phyloP scores from a whole-genome alignment of 2,329 filamentous ascomycete genomes.

The Pestalotiopsis sp. region DNA sequence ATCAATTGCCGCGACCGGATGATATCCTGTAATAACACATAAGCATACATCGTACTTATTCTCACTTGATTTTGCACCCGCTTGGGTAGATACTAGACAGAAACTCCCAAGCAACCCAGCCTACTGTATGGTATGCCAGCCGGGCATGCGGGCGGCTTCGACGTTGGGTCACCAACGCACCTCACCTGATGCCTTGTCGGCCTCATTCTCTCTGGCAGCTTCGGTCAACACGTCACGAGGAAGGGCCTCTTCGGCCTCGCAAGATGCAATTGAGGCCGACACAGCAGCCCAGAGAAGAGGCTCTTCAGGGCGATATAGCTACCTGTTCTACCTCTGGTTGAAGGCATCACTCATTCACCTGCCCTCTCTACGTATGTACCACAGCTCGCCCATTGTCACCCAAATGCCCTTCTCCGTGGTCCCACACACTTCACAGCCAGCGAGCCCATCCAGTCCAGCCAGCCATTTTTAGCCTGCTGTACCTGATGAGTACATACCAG shows the following conservation, averaged over 20 bases:
- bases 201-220: background rate
- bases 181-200: background rate
- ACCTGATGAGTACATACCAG: slow-evolving; percentile 8
- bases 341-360: too few relatives aligned
- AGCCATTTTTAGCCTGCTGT: slow-evolving; percentile 10
- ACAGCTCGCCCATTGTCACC: background rate
- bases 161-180: slow-evolving; percentile 2
- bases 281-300: too few relatives aligned
- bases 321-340: too few relatives aligned
- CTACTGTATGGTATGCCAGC: background rate
- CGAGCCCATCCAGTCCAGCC: background rate
- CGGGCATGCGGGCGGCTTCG: background rate
- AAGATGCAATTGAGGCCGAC: background rate
- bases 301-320: too few relatives aligned
- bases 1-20: too few relatives aligned
- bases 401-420: background rate
- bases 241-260: background rate
- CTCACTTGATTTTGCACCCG: too few relatives aligned
- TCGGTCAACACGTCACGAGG: background rate
- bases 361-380: background rate
- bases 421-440: background rate
- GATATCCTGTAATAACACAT: too few relatives aligned
- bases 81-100: background rate
- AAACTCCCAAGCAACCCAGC: background rate
- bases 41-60: too few relatives aligned